Percentiles rank a stretch among this genome's conserved stretches.
Conservation (phyloP, 805 yeast genomes). For the Hanseniaspora valbyensis region DNA sequence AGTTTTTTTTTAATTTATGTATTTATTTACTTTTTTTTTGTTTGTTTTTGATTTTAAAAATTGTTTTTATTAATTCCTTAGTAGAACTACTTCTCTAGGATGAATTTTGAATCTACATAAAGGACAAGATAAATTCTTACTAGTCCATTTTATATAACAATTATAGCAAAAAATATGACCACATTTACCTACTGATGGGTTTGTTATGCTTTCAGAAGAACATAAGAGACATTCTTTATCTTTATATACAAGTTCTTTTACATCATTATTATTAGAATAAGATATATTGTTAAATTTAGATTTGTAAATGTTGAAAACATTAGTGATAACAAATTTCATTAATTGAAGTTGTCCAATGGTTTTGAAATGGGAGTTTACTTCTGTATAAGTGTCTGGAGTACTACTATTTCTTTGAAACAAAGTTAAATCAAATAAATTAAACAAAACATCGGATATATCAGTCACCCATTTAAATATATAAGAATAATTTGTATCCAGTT, state of each 20-base stretch:
- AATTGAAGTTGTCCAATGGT: constrained; percentile 1
- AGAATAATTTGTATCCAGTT: not conserved
- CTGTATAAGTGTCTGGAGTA: not conserved
- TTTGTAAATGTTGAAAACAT: not conserved
- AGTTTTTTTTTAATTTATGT: not conserved
- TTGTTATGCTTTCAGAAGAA: constrained; percentile 53
- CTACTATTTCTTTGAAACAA: not conserved
- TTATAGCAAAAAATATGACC: constrained; percentile 93
- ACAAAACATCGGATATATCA: not conserved
- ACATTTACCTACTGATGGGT: constrained; percentile 79
- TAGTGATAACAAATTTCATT: not conserved
- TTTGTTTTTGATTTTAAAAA: not conserved
- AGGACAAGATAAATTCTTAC: constrained; percentile 59
- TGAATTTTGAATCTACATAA: constrained; percentile 62
- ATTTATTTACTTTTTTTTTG: not conserved
- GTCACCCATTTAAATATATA: not conserved
- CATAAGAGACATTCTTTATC: constrained; percentile 59
- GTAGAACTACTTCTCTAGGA: constrained; percentile 41
- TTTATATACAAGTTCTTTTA: not conserved
- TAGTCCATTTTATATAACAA: constrained; percentile 80
- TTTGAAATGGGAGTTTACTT: not conserved
- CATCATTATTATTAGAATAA: too few species aligned
- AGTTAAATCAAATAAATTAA: not conserved
- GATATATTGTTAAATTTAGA: too few species aligned
- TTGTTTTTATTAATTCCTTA: constrained; percentile 33